phyloP scores from a whole-genome alignment of 257 asterid genomes.

The Gentiana dahurica region DNA sequence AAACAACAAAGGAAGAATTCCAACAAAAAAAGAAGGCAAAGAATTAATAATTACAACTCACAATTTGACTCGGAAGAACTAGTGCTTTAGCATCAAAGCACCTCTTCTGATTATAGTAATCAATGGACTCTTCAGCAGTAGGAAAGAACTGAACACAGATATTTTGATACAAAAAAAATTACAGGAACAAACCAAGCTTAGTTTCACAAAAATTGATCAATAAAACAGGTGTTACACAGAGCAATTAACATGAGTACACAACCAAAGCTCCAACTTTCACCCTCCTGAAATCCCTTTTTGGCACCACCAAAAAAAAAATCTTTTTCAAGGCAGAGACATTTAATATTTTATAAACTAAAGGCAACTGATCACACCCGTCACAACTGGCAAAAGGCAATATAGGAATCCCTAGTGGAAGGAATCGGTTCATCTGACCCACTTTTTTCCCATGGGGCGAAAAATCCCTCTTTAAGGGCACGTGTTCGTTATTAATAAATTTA shows the following conservation, averaged over 20 bases:
- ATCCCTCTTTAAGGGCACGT: no score
- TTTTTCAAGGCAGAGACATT: no score
- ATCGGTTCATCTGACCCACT: no score
- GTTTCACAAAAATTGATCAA: slow-evolving; percentile 1
- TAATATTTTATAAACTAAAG: no score
- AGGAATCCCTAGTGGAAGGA: no score
- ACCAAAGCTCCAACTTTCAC: background rate
- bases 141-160: slow-evolving; percentile 66
- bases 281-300: background rate
- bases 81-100: slow-evolving; percentile 93
- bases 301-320: no score
- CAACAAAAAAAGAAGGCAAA: no score
- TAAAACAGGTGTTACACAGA: slow-evolving; percentile 1
- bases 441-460: no score
- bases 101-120: slow-evolving; percentile 91
- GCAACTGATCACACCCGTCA: no score
- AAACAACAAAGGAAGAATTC: background rate
- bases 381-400: no score
- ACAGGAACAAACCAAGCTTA: slow-evolving; percentile 8
- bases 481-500: background rate
- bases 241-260: background rate
- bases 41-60: slow-evolving; percentile 22
- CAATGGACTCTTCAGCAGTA: slow-evolving; percentile 94
- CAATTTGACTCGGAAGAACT: slow-evolving; percentile 97
- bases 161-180: no score